These are phyloP conservation scores for Debaryomyces singareniensis DNA, from an alignment of 1,139 yeast species.

Conservation along the genomic window DNA sequence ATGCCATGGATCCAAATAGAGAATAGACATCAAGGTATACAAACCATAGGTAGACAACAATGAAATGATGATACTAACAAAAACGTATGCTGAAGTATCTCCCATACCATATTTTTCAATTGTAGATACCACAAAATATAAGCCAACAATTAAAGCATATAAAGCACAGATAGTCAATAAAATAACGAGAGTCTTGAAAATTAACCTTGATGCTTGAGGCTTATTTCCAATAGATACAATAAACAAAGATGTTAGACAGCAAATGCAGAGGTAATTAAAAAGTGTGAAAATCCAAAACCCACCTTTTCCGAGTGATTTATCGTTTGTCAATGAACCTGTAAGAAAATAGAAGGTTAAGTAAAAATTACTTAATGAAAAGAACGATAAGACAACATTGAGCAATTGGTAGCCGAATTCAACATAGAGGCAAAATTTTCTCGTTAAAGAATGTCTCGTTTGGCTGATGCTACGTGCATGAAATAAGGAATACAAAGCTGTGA, in stretches of 20 bases:
- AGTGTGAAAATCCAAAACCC: conserved; percentile 78
- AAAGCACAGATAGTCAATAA: conserved; percentile 72
- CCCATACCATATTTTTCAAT: conserved; percentile 34
- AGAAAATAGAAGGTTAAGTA: conserved; percentile 87
- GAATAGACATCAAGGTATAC: conserved; percentile 68
- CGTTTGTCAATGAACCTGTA: conserved; percentile 72
- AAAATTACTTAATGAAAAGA: conserved; percentile 86
- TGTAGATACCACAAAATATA: conserved; percentile 66
- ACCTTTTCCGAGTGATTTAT: conserved; percentile 52
- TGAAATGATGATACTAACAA: conserved; percentile 73
- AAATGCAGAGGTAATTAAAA: conserved; percentile 75
- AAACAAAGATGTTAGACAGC: conserved; percentile 77
- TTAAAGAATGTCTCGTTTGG: conserved; percentile 74
- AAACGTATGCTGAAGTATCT: conserved; percentile 48
- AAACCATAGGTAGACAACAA: conserved; percentile 88
- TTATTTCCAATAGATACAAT: conserved; percentile 92
- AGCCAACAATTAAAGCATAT: conserved; percentile 77
- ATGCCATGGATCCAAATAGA: conserved; percentile 95
- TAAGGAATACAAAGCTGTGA: conserved; percentile 89
- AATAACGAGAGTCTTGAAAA: conserved; percentile 68
- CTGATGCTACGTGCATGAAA: conserved; percentile 75
- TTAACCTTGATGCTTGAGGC: conserved; percentile 77
- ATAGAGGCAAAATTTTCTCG: conserved; percentile 73
- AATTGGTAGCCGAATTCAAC: conserved; percentile 82
- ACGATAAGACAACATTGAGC: conserved; percentile 68